Evolutionary conservation across 345 rosid genomes (phyloP).

Genomic region (Euclidium syriacum): DNA sequence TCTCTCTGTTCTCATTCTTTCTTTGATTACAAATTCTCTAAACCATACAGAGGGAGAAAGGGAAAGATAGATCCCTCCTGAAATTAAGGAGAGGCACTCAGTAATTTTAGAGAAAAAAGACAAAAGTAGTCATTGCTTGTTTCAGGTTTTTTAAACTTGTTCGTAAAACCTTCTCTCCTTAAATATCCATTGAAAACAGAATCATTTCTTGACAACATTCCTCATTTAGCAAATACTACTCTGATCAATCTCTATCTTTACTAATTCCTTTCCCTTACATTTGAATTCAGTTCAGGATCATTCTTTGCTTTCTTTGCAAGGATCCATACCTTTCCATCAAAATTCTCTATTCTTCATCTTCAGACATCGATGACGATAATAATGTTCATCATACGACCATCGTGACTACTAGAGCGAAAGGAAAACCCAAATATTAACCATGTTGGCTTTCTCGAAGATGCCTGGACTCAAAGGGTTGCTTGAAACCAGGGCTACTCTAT

Average conservation of each 20-base stretch:
- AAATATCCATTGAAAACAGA: conserved; percentile 3
- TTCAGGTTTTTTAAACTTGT: conserved; percentile 10
- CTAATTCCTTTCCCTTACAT: conserved; percentile 24
- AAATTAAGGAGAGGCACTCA: conserved; percentile 10
- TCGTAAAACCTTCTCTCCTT: conserved; percentile 1
- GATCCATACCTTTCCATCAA: conserved; percentile 10
- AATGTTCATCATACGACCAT: too few species aligned
- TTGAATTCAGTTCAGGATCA: conserved; percentile 21
- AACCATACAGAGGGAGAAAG: too few species aligned
- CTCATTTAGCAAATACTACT: neutral
- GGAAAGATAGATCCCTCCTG: too few species aligned
- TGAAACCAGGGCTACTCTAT: too few species aligned
- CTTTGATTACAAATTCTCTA: conserved; percentile 10
- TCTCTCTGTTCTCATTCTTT: neutral
- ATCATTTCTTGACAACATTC: neutral
- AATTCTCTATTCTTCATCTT: too few species aligned
- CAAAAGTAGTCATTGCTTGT: conserved; percentile 15
- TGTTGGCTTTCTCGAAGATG: conserved; percentile 37
- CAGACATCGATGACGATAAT: too few species aligned
- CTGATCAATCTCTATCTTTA: neutral
- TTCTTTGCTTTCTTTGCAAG: conserved; percentile 25
- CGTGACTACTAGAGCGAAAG: too few species aligned
- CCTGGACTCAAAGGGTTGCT: conserved; percentile 33
- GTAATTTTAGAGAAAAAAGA: conserved; percentile 5
- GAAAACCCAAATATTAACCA: neutral